phyloP scores from a whole-genome alignment of 2,329 filamentous ascomycete genomes.

The Fusarium mangiferae region DNA sequence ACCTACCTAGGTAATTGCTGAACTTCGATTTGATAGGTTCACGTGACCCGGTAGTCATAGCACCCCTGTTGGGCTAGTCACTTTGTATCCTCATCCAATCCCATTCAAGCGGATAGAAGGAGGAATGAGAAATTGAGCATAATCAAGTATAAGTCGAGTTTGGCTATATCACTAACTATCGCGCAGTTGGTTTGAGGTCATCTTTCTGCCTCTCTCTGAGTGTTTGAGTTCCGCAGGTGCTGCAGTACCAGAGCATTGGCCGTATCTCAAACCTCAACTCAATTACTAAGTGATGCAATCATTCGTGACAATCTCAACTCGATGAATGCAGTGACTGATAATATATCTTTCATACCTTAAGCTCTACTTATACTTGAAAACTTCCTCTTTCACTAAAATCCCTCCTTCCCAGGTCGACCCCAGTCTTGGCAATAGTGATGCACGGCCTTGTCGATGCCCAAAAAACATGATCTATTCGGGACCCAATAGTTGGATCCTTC shows the following conservation, averaged over 20 bases:
- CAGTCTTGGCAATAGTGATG: slow-evolving; percentile 22
- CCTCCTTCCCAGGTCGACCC: not conserved
- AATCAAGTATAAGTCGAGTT: not conserved
- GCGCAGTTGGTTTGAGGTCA: not conserved
- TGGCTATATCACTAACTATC: not conserved
- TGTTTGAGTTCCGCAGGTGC: not conserved
- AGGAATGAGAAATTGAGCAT: slow-evolving; percentile 1
- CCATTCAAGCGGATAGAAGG: slow-evolving; percentile 2
- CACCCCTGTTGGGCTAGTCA: not conserved
- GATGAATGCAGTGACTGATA: not conserved
- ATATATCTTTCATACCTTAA: not conserved
- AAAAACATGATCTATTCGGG: not conserved
- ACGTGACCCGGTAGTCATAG: slow-evolving; percentile 32
- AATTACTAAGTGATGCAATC: not conserved
- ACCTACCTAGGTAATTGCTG: slow-evolving; percentile 35
- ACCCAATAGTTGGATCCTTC: slow-evolving; percentile 11
- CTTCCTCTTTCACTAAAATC: not conserved
- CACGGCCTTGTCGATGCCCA: slow-evolving; percentile 27
- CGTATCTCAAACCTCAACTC: not conserved
- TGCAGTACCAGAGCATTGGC: not conserved
- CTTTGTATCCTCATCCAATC: not conserved
- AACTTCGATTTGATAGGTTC: slow-evolving; percentile 37
- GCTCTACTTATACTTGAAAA: not conserved
- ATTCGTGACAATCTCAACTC: not conserved
- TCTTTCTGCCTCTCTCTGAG: not conserved